A percentile compares a stretch with the other conserved stretches of the same genome.
These are phyloP conservation scores for Oehlia diaphana DNA, from an alignment of 192 early-diverging fungal species.

Conservation along the genomic window DNA sequence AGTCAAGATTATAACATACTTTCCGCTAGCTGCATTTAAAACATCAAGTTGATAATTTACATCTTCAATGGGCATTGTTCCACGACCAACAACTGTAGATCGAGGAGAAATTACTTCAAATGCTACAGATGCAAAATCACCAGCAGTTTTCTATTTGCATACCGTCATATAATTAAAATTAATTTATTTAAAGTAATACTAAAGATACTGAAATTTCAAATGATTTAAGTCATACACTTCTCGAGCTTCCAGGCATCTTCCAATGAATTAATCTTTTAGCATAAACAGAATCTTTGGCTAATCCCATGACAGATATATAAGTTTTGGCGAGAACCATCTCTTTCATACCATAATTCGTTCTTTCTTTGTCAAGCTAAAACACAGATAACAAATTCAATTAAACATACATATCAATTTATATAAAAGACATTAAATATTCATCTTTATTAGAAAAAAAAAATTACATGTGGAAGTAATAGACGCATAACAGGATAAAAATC, in stretches of 20 bases:
- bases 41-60: slow-evolving; percentile 57
- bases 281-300: slow-evolving; percentile 57
- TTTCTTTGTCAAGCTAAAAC: slow-evolving; percentile 52
- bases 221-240: slow-evolving; percentile 19
- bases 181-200: not conserved
- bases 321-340: slow-evolving; percentile 63
- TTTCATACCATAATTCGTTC: slow-evolving; percentile 66
- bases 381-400: not conserved
- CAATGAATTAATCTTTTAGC: slow-evolving; percentile 61
- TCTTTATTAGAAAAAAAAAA: not conserved
- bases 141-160: slow-evolving; percentile 45
- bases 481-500: slow-evolving; percentile 37
- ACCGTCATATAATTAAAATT: not conserved
- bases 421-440: not conserved
- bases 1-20: slow-evolving; percentile 14
- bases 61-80: slow-evolving; percentile 58
- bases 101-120: slow-evolving; percentile 48
- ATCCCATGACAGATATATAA: slow-evolving; percentile 62
- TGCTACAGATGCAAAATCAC: slow-evolving; percentile 63
- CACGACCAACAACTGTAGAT: slow-evolving; percentile 47
- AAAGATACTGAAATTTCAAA: not conserved
- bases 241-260: slow-evolving; percentile 45
- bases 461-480: slow-evolving; percentile 41
- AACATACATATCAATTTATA: not conserved
- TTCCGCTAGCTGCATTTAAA: slow-evolving; percentile 39